phyloP scores from a whole-genome alignment of 2,329 filamentous ascomycete species.

The Ilyonectria mors-panacis region DNA sequence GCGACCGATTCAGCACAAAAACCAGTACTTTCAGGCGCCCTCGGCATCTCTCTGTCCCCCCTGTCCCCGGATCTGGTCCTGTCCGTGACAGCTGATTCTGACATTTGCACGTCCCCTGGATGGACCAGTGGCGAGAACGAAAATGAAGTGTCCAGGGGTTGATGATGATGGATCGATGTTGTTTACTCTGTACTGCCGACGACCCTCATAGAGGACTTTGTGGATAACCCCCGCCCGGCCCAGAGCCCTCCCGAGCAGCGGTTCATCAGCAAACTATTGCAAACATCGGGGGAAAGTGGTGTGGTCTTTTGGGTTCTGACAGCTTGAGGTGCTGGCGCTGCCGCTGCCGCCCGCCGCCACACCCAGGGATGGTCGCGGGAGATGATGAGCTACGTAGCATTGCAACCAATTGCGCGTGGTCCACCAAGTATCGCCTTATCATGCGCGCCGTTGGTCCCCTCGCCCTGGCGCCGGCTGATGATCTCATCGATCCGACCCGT shows the following conservation, averaged over 20 bases:
- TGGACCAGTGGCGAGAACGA: slow-evolving; percentile 39
- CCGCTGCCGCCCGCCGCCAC: slow-evolving; percentile 21
- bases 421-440: slow-evolving; percentile 20
- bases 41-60: slow-evolving; percentile 21
- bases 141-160: slow-evolving; percentile 10
- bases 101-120: slow-evolving; percentile 40
- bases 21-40: slow-evolving; percentile 1
- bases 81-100: slow-evolving; percentile 44
- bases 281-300: slow-evolving; percentile 35
- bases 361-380: slow-evolving; percentile 4
- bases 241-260: slow-evolving; percentile 32
- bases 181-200: slow-evolving; percentile 32
- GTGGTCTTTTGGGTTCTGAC: slow-evolving; percentile 29
- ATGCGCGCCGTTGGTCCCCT: slow-evolving; percentile 2
- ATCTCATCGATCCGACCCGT: slow-evolving; percentile 33
- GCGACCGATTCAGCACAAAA: not conserved
- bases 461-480: slow-evolving; percentile 16
- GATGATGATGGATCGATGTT: slow-evolving; percentile 29
- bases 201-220: not conserved
- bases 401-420: slow-evolving; percentile 3
- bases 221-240: slow-evolving; percentile 32
- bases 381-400: slow-evolving; percentile 20
- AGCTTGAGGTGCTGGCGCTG: slow-evolving; percentile 30
- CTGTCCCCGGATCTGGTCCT: slow-evolving; percentile 35
- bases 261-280: slow-evolving; percentile 14